phyloP scores from a whole-genome alignment of 2,329 filamentous ascomycete genomes.

The Microdochium bolleyi region DNA sequence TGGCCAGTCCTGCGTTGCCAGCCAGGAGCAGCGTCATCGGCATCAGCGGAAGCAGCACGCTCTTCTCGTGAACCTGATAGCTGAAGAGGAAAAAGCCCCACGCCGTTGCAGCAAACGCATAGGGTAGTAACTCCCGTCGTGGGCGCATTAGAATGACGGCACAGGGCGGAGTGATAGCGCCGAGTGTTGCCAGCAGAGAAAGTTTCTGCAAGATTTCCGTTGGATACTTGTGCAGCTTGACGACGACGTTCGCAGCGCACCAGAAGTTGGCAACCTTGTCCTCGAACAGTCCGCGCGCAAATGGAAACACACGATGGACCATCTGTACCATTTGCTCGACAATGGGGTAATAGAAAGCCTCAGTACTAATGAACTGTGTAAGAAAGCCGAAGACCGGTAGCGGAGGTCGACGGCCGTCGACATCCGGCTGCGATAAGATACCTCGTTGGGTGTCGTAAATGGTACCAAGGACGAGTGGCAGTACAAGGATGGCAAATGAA shows the following conservation, averaged over 20 bases:
- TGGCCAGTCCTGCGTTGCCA: slow-evolving; percentile 67
- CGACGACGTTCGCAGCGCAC: slow-evolving; percentile 83
- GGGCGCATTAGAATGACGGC: slow-evolving; percentile 72
- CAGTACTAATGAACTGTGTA: slow-evolving; percentile 49
- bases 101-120: slow-evolving; percentile 73
- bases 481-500: slow-evolving; percentile 67
- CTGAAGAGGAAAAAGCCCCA: slow-evolving; percentile 98
- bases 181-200: slow-evolving; percentile 67
- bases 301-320: slow-evolving; percentile 90
- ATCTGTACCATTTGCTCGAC: slow-evolving; percentile 75
- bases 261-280: slow-evolving; percentile 99
- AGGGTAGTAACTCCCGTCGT: slow-evolving; percentile 66
- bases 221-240: slow-evolving; percentile 77
- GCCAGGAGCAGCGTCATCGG: slow-evolving; percentile 88
- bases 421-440: slow-evolving; percentile 46
- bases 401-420: slow-evolving; percentile 50
- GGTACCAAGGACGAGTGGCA: slow-evolving; percentile 67
- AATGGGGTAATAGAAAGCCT: slow-evolving; percentile 65
- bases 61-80: slow-evolving; percentile 98
- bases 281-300: slow-evolving; percentile 91
- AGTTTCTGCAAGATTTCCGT: slow-evolving; percentile 64
- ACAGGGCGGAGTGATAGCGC: slow-evolving; percentile 72
- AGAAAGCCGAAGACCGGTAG: slow-evolving; percentile 56
- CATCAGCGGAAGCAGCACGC: slow-evolving; percentile 81
- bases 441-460: slow-evolving; percentile 60